Evolutionary conservation across 805 yeast species (phyloP).

Genomic region (Metschnikowia dekortorum): DNA sequence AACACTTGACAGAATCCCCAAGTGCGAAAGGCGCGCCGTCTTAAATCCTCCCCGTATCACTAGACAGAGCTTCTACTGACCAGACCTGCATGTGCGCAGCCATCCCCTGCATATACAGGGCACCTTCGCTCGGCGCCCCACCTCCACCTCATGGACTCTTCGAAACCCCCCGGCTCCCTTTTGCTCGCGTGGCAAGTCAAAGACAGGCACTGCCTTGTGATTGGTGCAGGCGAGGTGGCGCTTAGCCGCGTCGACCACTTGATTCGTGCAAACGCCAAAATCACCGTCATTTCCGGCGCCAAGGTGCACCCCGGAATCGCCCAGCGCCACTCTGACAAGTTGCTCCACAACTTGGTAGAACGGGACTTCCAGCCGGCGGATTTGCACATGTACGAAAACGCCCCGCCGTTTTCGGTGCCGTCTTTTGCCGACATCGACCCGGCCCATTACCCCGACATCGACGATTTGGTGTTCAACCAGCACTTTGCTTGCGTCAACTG

Average conservation of each 20-base stretch:
- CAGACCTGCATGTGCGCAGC: no score
- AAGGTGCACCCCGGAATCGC: slow-evolving; percentile 27
- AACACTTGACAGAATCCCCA: no score
- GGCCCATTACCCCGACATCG: slow-evolving; percentile 26
- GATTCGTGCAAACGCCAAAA: slow-evolving; percentile 62
- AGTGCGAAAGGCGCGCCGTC: no score
- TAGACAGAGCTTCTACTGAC: no score
- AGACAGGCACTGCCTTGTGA: slow-evolving; percentile 60
- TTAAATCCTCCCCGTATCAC: no score
- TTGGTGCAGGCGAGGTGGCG: slow-evolving; percentile 81
- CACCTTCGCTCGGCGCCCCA: no score
- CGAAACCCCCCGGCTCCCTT: slow-evolving; percentile 35
- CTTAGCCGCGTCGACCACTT: slow-evolving; percentile 63
- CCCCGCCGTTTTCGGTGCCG: slow-evolving; percentile 9
- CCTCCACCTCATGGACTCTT: not conserved
- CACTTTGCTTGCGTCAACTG: slow-evolving; percentile 65
- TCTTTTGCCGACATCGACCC: slow-evolving; percentile 8
- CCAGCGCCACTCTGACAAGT: slow-evolving; percentile 30
- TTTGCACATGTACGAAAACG: slow-evolving; percentile 45
- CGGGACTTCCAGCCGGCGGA: slow-evolving; percentile 47
- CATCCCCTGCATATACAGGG: no score
- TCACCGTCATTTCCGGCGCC: slow-evolving; percentile 56
- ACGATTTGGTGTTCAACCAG: slow-evolving; percentile 29
- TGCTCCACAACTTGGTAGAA: slow-evolving; percentile 37
- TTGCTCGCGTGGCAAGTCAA: slow-evolving; percentile 73